phyloP scores from a whole-genome alignment of 1,139 yeast genomes.

The Saccharomyces pastorianus region DNA sequence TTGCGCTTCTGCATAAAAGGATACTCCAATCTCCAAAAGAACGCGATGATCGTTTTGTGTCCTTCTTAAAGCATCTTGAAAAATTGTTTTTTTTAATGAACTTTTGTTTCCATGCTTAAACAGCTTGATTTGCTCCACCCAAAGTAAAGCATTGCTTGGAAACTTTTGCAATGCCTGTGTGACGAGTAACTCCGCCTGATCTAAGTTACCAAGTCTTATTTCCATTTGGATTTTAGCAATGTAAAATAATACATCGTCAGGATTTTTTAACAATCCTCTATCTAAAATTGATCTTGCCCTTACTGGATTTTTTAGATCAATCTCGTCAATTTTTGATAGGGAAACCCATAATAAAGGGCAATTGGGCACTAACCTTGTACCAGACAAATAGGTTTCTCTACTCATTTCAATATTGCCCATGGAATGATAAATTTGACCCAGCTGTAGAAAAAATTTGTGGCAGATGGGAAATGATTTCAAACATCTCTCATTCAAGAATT shows the following conservation, averaged over 20 bases:
- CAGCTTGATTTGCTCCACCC: constrained; percentile 50
- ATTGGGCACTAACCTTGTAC: constrained; percentile 42
- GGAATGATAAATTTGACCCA: constrained; percentile 19
- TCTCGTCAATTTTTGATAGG: constrained; percentile 44
- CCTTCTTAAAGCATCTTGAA: constrained; percentile 62
- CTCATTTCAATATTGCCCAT: constrained; percentile 35
- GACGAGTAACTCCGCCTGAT: constrained; percentile 49
- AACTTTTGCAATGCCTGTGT: constrained; percentile 53
- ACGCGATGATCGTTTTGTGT: constrained; percentile 57
- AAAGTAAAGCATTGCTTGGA: constrained; percentile 52
- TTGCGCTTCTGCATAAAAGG: constrained; percentile 65
- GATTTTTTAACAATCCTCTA: constrained; percentile 50
- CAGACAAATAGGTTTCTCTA: constrained; percentile 41
- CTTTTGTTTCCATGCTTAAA: constrained; percentile 41
- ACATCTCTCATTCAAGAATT: constrained; percentile 39
- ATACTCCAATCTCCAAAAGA: constrained; percentile 55
- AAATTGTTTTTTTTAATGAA: constrained; percentile 48
- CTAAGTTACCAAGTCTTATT: constrained; percentile 38
- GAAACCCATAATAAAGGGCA: constrained; percentile 48
- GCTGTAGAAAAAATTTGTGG: constrained; percentile 20
- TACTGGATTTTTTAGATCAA: constrained; percentile 36
- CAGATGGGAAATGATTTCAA: constrained; percentile 13
- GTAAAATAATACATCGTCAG: constrained; percentile 44
- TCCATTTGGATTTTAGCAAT: constrained; percentile 53
- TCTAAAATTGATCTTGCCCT: constrained; percentile 72